Conservation (phyloP, 139 green algal species). For the Nannochloris sp. region DNA sequence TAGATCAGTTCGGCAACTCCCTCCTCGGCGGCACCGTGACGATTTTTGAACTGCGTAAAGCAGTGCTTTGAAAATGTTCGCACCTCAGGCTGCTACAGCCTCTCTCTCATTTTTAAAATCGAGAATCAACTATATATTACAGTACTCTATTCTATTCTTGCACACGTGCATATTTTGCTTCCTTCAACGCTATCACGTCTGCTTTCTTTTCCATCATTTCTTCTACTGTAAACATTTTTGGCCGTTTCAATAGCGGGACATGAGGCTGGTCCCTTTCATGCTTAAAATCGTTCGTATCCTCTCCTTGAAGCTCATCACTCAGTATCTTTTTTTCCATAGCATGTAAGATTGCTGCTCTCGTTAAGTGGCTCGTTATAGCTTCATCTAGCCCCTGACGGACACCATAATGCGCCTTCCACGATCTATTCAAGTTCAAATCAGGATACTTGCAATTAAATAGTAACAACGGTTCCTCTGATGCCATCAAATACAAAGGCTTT, state of each 20-base stretch:
- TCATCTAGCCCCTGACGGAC: constrained; percentile 10
- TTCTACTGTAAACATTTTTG: background rate
- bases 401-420: background rate
- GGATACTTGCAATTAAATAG: constrained; percentile 56
- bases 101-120: too few species aligned
- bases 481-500: constrained; percentile 81
- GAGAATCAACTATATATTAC: too few species aligned
- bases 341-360: background rate
- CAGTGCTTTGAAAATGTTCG: too few species aligned
- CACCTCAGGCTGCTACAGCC: too few species aligned
- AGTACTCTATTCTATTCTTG: too few species aligned
- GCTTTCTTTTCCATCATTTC: too few species aligned
- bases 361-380: constrained; percentile 19
- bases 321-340: constrained; percentile 1
- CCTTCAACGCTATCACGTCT: too few species aligned
- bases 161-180: too few species aligned
- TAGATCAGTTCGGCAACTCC: too few species aligned
- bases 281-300: background rate
- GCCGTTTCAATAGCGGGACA: background rate
- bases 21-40: too few species aligned
- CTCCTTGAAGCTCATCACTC: background rate
- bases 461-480: constrained; percentile 71
- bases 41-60: too few species aligned
- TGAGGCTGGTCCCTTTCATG: background rate
- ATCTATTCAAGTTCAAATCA: constrained; percentile 17